Evolutionary conservation across 148 eudicot genomes (phyloP), one percentile per base, ranked within the genome.

Genomic region (Silene latifolia): DNA sequence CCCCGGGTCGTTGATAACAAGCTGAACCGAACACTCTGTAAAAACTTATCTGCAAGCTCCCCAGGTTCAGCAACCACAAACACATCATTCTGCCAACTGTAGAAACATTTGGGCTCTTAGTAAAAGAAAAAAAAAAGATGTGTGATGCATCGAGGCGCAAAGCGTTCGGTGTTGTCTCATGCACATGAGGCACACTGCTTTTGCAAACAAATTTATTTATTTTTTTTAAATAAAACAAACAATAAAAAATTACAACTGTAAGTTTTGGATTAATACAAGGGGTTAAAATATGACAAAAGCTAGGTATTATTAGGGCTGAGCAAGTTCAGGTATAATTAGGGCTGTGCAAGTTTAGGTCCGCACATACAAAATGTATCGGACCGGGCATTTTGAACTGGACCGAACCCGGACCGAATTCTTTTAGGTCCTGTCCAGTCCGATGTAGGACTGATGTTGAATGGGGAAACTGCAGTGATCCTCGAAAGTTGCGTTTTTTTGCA

Each of bases 21-120:
- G 88, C 94, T 90, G 80, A 73, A 90, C 72, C 93, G 90, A 68
- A 96, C 98, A 87, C 91, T 92, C 76, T 89, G 92, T 71, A 96
- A 78, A 80, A 96, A 96, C 84, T 92, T 92, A 47, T 96, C 98
- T 13, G 99, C 99, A 73, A 92, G 92, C 78, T 92, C 97, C 48
- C 99, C 98, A 71, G 99, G 99, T 85, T 96, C 99, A 76, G 99
- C 99, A 77, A 96, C 99, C 87, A 96, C 99, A 86, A 95, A 95
- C 66, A 95, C 99, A 77, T 95, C 99, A 87, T 92, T 92, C 85
- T 95, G 99, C 99, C 99, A 95, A 69, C 99, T 95, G 84, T 54
- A 86, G 57, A 57, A 42, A 69, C 44, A n/a, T 69, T 39, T 29
- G 51, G 56, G 17, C 54, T 51, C 56, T 51, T 51, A 51, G 56